These are phyloP conservation scores for Balamuthia mandrillaris DNA, from an alignment of 208 protist species.

Conservation along the genomic window DNA sequence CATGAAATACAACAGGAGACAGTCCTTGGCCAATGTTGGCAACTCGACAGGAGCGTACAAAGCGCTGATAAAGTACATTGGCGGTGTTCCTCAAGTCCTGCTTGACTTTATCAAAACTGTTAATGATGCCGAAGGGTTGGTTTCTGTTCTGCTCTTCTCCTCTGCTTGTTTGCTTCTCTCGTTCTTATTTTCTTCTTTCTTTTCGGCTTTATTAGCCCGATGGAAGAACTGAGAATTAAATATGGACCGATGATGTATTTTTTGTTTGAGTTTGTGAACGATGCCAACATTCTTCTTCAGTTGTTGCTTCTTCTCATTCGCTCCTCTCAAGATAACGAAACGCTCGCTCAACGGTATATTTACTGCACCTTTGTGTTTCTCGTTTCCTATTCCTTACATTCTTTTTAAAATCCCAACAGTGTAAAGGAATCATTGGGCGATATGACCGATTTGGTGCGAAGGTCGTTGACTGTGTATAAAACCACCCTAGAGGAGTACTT, in stretches of 20 bases:
- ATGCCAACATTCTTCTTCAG: neutral
- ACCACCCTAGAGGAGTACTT: too few relatives aligned
- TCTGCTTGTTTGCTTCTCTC: too few relatives aligned
- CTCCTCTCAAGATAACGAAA: neutral
- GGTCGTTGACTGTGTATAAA: too few relatives aligned
- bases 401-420: neutral
- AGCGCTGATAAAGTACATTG: conserved; percentile 33
- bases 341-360: too few relatives aligned
- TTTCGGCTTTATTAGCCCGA: too few relatives aligned
- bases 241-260: conserved; percentile 28
- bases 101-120: conserved; percentile 53
- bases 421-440: too few relatives aligned
- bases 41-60: conserved; percentile 44
- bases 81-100: conserved; percentile 44
- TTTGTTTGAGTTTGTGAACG: conserved; percentile 44
- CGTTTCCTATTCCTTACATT: neutral
- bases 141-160: too few relatives aligned
- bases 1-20: neutral
- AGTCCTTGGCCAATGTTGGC: conserved; percentile 34
- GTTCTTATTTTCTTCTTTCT: too few relatives aligned
- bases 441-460: too few relatives aligned
- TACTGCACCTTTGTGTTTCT: neutral
- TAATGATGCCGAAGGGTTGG: too few relatives aligned
- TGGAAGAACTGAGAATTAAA: conserved; percentile 44
- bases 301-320: neutral